Evolutionary conservation across 2,329 filamentous ascomycete species (phyloP).

Genomic region (Trichophaea hybrida): DNA sequence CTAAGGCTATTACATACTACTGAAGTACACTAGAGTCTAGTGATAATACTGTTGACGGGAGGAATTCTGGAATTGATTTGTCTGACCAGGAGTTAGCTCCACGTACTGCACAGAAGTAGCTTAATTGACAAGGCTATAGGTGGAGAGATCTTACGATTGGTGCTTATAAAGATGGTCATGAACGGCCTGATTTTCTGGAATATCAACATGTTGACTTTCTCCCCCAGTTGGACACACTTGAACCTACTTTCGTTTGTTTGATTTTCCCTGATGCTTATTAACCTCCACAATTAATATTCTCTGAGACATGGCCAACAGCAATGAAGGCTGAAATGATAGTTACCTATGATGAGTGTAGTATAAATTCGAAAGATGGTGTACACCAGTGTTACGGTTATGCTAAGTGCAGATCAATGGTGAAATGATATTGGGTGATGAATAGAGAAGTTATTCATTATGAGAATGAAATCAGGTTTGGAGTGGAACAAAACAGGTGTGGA

Average conservation of each 20-base stretch:
- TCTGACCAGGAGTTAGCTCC: background rate
- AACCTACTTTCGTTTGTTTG: background rate
- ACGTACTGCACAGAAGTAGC: background rate
- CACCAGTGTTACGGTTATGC: background rate
- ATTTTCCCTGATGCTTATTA: background rate
- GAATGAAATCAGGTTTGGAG: too few species aligned
- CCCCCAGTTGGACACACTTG: background rate
- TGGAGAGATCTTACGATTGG: conserved; percentile 5
- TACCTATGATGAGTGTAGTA: conserved; percentile 1
- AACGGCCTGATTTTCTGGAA: background rate
- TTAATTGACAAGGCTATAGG: background rate
- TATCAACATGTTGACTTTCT: conserved; percentile 1
- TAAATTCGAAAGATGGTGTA: conserved; percentile 1
- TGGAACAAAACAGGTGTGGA: too few species aligned
- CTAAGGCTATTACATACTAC: too few species aligned
- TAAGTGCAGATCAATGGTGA: too few species aligned
- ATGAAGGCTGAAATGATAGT: background rate
- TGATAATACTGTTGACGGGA: too few species aligned
- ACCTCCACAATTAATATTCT: background rate
- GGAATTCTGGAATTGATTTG: too few species aligned
- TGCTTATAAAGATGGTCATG: conserved; percentile 6
- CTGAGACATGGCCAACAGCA: background rate
- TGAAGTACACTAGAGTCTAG: too few species aligned
- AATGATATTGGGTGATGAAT: too few species aligned
- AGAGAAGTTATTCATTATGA: too few species aligned